These are phyloP conservation scores for Colletotrichum orchidophilum DNA, from an alignment of 2,329 filamentous ascomycete species.

Conservation along the genomic window DNA sequence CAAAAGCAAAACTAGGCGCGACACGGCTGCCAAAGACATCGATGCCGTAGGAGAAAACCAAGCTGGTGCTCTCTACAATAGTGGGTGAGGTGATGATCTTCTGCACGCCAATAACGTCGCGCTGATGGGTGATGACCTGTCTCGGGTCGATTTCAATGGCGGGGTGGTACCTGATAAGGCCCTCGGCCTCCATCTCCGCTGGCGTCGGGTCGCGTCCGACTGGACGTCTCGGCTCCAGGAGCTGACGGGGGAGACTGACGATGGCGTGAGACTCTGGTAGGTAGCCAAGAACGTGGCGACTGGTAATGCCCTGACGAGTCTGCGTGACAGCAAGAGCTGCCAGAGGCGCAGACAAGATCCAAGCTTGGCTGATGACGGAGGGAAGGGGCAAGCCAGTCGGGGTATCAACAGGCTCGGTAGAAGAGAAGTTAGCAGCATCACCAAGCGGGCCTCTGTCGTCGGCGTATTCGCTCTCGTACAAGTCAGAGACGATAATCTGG, in stretches of 20 bases:
- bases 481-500: slow-evolving; percentile 84
- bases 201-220: slow-evolving; percentile 84
- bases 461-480: slow-evolving; percentile 85
- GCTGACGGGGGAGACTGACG: slow-evolving; percentile 78
- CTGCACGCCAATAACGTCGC: slow-evolving; percentile 81
- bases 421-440: slow-evolving; percentile 77
- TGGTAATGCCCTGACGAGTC: slow-evolving; percentile 91
- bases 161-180: slow-evolving; percentile 79
- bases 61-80: slow-evolving; percentile 87
- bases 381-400: slow-evolving; percentile 70
- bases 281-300: slow-evolving; percentile 81
- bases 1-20: slow-evolving; percentile 89
- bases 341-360: slow-evolving; percentile 82
- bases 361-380: slow-evolving; percentile 81
- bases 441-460: slow-evolving; percentile 87
- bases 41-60: slow-evolving; percentile 87
- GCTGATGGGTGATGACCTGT: slow-evolving; percentile 81
- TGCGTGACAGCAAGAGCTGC: slow-evolving; percentile 83
- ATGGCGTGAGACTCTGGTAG: slow-evolving; percentile 79
- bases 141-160: slow-evolving; percentile 85
- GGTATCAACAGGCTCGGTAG: slow-evolving; percentile 71
- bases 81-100: slow-evolving; percentile 80
- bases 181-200: slow-evolving; percentile 81
- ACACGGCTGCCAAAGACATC: slow-evolving; percentile 90
- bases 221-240: slow-evolving; percentile 88